Evolutionary conservation across 1,284 basidiomycete genomes (phyloP).

Genomic region (Gymnopus androsaceus): DNA sequence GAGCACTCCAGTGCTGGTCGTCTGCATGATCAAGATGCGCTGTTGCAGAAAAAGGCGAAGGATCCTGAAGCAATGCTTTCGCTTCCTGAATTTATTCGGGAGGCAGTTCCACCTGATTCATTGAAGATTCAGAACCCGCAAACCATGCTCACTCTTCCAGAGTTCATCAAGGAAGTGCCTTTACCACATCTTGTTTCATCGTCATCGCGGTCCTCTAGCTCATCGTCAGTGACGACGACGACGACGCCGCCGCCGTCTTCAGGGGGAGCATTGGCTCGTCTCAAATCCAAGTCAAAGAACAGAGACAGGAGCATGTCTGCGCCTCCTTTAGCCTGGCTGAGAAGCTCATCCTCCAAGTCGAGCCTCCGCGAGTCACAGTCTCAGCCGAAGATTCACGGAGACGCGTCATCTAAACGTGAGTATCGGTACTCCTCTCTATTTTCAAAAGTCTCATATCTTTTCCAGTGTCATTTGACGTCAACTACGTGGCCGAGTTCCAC

Average conservation of each 20-base stretch:
- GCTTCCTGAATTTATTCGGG: conserved; percentile 68
- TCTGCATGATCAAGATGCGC: conserved; percentile 73
- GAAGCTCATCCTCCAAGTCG: conserved; percentile 39
- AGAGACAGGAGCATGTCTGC: conserved; percentile 71
- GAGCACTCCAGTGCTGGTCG: conserved; percentile 68
- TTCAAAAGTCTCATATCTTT: conserved; percentile 20
- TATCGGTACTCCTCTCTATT: background rate
- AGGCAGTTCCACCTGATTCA: conserved; percentile 44
- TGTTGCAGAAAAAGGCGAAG: conserved; percentile 38
- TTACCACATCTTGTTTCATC: conserved; percentile 33
- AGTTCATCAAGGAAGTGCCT: conserved; percentile 52
- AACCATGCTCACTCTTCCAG: conserved; percentile 58
- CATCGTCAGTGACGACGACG: no score
- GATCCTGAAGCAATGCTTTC: conserved; percentile 63
- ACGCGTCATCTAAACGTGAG: conserved; percentile 10
- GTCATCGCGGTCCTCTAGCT: conserved; percentile 7
- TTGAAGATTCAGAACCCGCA: conserved; percentile 44
- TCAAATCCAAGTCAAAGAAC: conserved; percentile 37
- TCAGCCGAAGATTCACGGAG: conserved; percentile 30
- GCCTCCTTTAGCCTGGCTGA: conserved; percentile 69
- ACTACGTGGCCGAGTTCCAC: conserved; percentile 83
- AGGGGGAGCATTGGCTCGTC: conserved; percentile 15
- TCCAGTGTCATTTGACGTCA: conserved; percentile 53
- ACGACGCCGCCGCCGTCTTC: background rate
- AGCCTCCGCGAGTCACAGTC: conserved; percentile 27